Percentiles rank a stretch among this genome's conserved stretches.
Conservation (phyloP, 1,139 yeast genomes). For the Hansenula lynferdii region DNA sequence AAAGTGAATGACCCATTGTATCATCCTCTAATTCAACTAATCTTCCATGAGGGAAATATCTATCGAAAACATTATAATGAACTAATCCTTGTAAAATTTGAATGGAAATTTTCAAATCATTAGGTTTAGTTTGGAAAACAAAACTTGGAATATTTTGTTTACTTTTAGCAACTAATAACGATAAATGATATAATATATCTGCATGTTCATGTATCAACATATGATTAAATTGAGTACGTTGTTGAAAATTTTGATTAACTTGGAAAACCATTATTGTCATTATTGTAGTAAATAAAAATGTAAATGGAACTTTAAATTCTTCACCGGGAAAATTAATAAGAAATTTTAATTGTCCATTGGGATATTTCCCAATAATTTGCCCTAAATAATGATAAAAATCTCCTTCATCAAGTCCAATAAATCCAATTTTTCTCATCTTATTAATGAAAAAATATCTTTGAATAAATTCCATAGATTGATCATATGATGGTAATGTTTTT, state of each 20-base stretch:
- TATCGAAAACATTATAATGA: background rate
- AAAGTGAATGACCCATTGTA: background rate
- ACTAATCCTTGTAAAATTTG: background rate
- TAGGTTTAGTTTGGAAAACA: background rate
- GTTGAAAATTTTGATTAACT: background rate
- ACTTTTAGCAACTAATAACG: background rate
- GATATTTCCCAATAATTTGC: background rate
- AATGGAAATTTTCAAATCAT: background rate
- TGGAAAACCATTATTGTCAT: background rate
- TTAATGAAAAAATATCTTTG: conserved; percentile 1
- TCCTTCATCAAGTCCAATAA: background rate
- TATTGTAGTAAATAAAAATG: background rate
- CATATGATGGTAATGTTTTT: conserved; percentile 1
- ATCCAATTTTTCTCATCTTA: background rate
- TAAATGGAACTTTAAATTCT: background rate
- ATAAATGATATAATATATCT: background rate
- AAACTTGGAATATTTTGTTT: background rate
- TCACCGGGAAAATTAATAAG: background rate
- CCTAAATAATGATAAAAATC: background rate
- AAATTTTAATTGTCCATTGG: background rate
- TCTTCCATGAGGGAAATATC: conserved; percentile 2
- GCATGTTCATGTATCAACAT: background rate
- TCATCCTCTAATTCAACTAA: background rate
- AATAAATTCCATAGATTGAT: background rate
- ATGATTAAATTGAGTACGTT: background rate